phyloP scores from a whole-genome alignment of 768 basidiomycete genomes.

The Thelephora ganbajun region DNA sequence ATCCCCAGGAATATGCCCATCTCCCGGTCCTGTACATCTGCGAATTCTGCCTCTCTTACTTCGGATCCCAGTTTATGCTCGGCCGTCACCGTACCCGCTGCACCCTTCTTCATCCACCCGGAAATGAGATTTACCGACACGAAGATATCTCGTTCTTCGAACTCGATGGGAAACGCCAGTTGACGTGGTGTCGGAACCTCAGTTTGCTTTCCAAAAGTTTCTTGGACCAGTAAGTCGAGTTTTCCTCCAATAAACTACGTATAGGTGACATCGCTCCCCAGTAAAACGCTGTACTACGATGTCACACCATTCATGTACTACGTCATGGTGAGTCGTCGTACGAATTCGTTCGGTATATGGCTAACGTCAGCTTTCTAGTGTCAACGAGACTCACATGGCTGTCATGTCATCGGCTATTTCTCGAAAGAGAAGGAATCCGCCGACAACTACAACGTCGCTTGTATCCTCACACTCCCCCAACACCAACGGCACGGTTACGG shows the following conservation, averaged over 20 bases:
- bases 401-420: conserved; percentile 95
- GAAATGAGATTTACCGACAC: conserved; percentile 98
- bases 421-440: conserved; percentile 98
- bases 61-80: conserved; percentile 82
- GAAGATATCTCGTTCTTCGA: conserved; percentile 97
- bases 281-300: conserved; percentile 98
- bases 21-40: conserved; percentile 92
- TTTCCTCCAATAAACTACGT: conserved; percentile 2
- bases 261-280: conserved; percentile 20
- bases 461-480: conserved; percentile 96
- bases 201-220: conserved; percentile 96
- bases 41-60: conserved; percentile 95
- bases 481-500: conserved; percentile 96
- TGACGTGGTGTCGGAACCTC: conserved; percentile 94
- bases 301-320: conserved; percentile 99
- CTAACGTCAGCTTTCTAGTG: conserved; percentile 27
- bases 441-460: conserved; percentile 97
- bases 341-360: neutral
- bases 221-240: conserved; percentile 76
- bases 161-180: conserved; percentile 91
- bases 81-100: conserved; percentile 85
- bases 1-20: conserved; percentile 96
- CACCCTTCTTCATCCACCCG: conserved; percentile 85
- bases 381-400: conserved; percentile 77
- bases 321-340: conserved; percentile 62